Evolutionary conservation across 2,329 filamentous ascomycete species (phyloP).

Genomic region (Magnaporthiopsis rhizophila): DNA sequence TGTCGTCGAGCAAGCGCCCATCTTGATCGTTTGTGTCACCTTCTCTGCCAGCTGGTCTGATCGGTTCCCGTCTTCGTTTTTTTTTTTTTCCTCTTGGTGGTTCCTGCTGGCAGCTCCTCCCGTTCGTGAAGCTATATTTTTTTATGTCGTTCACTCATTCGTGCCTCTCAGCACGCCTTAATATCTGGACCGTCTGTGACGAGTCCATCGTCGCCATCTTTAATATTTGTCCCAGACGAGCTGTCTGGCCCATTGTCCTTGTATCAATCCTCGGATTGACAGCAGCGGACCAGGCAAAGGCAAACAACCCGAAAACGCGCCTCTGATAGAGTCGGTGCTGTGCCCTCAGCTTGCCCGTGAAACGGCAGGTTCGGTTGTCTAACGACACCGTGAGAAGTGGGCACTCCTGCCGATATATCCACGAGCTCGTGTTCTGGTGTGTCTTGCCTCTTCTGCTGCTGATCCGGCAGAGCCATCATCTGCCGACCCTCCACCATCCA

Average conservation of each 20-base stretch:
- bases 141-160: too few species aligned
- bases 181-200: neutral
- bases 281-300: neutral
- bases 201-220: too few species aligned
- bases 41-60: neutral
- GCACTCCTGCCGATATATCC: too few species aligned
- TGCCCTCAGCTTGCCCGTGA: too few species aligned
- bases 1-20: neutral
- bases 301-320: too few species aligned
- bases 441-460: neutral
- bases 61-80: neutral
- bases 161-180: neutral
- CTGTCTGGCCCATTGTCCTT: neutral
- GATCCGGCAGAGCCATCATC: neutral
- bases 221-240: neutral
- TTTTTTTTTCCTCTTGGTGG: neutral
- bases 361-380: too few species aligned
- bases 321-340: too few species aligned
- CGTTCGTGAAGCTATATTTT: neutral
- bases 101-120: too few species aligned
- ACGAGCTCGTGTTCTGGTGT: neutral
- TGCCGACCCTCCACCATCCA: conserved; percentile 2
- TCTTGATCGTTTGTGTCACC: neutral
- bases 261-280: neutral
- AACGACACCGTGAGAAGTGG: too few species aligned